Evolutionary conservation across 2,329 filamentous ascomycete genomes (phyloP).

Genomic region (Tolypocladium nubicola): DNA sequence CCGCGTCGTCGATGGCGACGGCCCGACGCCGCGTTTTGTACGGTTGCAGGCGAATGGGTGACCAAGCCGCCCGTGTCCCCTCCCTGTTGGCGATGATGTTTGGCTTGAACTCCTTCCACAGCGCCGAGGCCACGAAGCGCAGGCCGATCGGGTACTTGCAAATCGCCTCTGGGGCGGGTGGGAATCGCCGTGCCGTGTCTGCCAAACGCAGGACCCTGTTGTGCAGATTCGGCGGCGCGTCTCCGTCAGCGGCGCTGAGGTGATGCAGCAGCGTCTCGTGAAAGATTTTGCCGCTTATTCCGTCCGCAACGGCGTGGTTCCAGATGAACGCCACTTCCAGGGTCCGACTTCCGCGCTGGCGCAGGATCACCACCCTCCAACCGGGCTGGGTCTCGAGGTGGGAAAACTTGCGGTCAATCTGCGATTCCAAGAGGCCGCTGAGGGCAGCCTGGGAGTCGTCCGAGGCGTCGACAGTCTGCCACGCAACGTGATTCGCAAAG

Average conservation of each 20-base stretch:
- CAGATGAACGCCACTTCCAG: constrained; percentile 16
- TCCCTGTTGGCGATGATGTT: neutral
- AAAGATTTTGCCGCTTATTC: constrained; percentile 19
- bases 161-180: neutral
- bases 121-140: neutral
- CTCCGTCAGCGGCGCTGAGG: constrained; percentile 10
- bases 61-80: neutral
- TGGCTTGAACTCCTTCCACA: neutral
- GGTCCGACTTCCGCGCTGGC: neutral
- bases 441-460: neutral
- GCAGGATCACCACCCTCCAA: constrained; percentile 11
- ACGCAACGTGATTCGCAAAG: constrained; percentile 8
- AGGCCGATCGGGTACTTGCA: neutral
- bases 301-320: constrained; percentile 17
- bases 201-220: neutral
- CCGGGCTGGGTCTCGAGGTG: constrained; percentile 11
- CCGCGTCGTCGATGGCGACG: neutral
- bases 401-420: neutral
- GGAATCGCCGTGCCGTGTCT: neutral
- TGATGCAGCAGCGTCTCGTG: constrained; percentile 15
- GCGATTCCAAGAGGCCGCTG: neutral
- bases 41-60: neutral
- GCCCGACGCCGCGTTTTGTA: neutral
- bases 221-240: neutral
- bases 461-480: constrained; percentile 1